Evolutionary conservation across 1,284 basidiomycete genomes (phyloP), one percentile per base, ranked within the genome.

Genomic region (Cryptococcus neoformans): DNA sequence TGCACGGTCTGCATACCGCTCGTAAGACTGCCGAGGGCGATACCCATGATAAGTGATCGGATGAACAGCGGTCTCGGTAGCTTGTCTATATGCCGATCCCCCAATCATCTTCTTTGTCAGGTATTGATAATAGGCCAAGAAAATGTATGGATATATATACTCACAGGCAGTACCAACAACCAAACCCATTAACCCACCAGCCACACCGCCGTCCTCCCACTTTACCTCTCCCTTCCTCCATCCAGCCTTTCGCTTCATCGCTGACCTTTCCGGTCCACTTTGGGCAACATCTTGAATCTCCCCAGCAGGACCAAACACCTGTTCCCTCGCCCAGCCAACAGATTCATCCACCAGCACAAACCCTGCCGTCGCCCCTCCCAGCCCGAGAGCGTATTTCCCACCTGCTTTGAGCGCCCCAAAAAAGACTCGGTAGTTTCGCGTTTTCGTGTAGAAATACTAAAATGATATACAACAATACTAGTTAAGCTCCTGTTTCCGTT

Each of bases 381-480:
- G 58, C 1, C 62, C 65, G 0, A 68, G 36, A 17, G 70, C 72
- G 49, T 73, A 73, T 49, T 60, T 63, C 1, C 59, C 62, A 6
- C 74, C 76, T n/a, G 63, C 61, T 14, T 61, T 62, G 17, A 66
- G 54, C 1, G 69, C 70, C 4, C 61, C 67, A 42, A 66, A 71
- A 51, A 77, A 57, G 36, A 78, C 66, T 35, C 71, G 66, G 60
- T 78, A 78, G 50, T 78, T 78, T 44, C 76, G 64, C 1, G 76
- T 77, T 61, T 77, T 77, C 48, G 74, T 73, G 64, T 78, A 78
- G 51, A 75, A 78, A 67, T 78, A 78, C 76, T 77, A 54, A 10
- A n/a, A n/a, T n/a, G n/a, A 38, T 17, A 16, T 14, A 39, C 12
- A 9, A 42, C 14, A 39, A 49, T 21, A 55, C 37, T 34, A 44